Evolutionary conservation across 169 alveolate species (phyloP), one percentile per base, ranked within the genome.

Genomic region (Plasmodium gonderi): DNA sequence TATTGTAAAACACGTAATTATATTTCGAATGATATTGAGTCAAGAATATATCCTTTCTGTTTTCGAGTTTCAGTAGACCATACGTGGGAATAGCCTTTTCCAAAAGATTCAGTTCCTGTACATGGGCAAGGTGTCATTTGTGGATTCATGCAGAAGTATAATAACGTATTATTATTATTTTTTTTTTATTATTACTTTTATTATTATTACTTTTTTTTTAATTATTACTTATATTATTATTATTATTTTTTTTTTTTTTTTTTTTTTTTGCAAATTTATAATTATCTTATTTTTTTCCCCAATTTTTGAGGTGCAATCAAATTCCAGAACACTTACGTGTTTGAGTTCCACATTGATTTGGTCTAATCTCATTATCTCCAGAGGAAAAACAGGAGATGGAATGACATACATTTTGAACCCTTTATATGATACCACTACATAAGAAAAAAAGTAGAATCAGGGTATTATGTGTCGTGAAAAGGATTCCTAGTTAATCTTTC

Each of bases 381-480:
- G 65, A 20, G 92, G 92, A 0, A 69, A 45, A 38, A n/a, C 11
- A 12, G 92, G 92, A 26, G 47, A 68, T n/a, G 92, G 92, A 3
- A 83, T 83, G 54, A 83, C 83, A 36, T 47, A 83, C 92, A 83
- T 83, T 83, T 83, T 83, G 60, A 83, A 83, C 40, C 92, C 92
- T 60, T 83, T 83, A 76, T 83, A 83, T 12, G 92, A 68, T 1
- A 83, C 92, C 38, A 83, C 83, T 83, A 23, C 44, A 45, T 33
- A 33, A 40, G 65, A 36, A 65, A 47, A 69, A 33, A 26, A 5
- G 17, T 31, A n/a, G 29, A 36, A 36, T 4, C 36, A 40, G 23
- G 42, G 51, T 1, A 14, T 79, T 7, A 49, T 7, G 42, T 31
- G 20, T 12, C 36, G 26, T 49, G 44, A n/a, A 29, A 5, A n/a